These are phyloP conservation scores for Plasmodium reichenowi DNA, from an alignment of 169 alveolate species.

Conservation along the genomic window DNA sequence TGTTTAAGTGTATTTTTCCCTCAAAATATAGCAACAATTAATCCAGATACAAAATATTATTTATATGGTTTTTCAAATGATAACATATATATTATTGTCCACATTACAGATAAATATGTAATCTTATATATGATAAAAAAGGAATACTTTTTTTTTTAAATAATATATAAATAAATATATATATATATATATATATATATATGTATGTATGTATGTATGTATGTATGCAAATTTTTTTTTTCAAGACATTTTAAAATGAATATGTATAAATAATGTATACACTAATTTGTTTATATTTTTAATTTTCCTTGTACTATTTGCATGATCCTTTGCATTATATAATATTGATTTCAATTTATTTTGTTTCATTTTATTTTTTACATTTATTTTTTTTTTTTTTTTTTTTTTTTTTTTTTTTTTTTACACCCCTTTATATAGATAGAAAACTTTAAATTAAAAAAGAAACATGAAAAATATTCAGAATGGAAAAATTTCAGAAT, in stretches of 20 bases:
- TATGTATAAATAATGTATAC: neutral
- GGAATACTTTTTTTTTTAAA: neutral
- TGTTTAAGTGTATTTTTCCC: conserved; percentile 57
- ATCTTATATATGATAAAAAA: conserved; percentile 1
- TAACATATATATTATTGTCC: conserved; percentile 19
- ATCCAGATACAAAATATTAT: neutral
- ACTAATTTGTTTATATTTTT: neutral
- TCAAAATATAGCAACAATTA: neutral
- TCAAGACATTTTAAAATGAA: neutral
- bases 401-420: conserved; percentile 7
- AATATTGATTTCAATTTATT: too few relatives aligned
- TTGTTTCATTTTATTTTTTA: neutral
- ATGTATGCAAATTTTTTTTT: too few relatives aligned
- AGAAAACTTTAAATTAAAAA: neutral
- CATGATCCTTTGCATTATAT: neutral
- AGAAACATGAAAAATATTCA: neutral
- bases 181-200: too few relatives aligned
- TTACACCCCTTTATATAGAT: neutral
- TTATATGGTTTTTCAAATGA: conserved; percentile 41
- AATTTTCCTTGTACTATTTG: neutral
- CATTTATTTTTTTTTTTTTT: neutral
- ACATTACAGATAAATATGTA: conserved; percentile 30
- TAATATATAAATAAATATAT: too few relatives aligned
- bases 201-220: too few relatives aligned
- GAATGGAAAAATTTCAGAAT: conserved; percentile 19